phyloP scores from a whole-genome alignment of 371 early-diverging fungal species.

The Actinomucor elegans region DNA sequence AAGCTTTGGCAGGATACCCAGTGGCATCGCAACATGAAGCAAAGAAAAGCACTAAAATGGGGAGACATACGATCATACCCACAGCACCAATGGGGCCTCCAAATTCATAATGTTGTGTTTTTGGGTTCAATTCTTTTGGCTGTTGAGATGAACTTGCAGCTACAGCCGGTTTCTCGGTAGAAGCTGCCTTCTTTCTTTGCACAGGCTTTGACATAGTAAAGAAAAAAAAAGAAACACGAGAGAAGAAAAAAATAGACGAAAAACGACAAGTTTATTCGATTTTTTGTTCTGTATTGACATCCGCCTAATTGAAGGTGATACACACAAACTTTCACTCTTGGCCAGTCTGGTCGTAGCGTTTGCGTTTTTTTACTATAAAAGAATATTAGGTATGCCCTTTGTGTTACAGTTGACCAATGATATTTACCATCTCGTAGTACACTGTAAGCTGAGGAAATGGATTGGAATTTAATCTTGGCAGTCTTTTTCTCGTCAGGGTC shows the following conservation, averaged over 20 bases:
- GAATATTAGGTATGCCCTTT: not conserved
- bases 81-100: slow-evolving; percentile 82
- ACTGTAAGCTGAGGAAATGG: slow-evolving; percentile 58
- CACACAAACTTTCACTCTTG: slow-evolving; percentile 10
- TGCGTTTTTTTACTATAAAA: slow-evolving; percentile 30
- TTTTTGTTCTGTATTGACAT: slow-evolving; percentile 5
- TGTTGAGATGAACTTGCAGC: not conserved
- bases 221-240: not conserved
- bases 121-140: slow-evolving; percentile 48
- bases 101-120: slow-evolving; percentile 70
- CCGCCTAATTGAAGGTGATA: not conserved
- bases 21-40: slow-evolving; percentile 38
- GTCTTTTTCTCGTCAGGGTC: slow-evolving; percentile 50
- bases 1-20: slow-evolving; percentile 41
- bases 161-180: not conserved
- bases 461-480: slow-evolving; percentile 57
- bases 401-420: not conserved
- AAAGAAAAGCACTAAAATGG: slow-evolving; percentile 57
- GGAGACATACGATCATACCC: slow-evolving; percentile 60
- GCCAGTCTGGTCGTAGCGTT: slow-evolving; percentile 29
- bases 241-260: not conserved
- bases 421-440: slow-evolving; percentile 57
- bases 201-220: slow-evolving; percentile 10
- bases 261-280: not conserved
- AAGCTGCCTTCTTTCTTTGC: slow-evolving; percentile 3